Evolutionary conservation across 495 filamentous ascomycete species (phyloP).

Genomic region (Amphirosellinia nigrospora): DNA sequence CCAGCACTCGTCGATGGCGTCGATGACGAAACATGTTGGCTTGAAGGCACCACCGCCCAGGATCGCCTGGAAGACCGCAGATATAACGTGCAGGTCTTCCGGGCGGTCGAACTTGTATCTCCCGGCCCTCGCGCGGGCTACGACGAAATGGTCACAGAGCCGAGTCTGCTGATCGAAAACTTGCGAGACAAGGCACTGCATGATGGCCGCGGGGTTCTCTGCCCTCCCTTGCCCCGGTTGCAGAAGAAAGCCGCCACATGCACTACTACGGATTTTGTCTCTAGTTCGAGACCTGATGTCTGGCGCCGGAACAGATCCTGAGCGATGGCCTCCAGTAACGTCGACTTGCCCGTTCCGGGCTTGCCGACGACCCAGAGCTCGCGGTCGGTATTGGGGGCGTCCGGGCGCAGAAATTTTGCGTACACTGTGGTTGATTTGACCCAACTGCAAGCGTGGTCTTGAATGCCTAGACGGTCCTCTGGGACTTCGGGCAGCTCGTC

Average conservation of each 20-base stretch:
- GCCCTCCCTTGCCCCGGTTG: neutral
- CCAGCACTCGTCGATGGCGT: neutral
- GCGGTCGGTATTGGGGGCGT: neutral
- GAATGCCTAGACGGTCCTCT: neutral
- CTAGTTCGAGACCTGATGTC: neutral
- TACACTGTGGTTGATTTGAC: neutral
- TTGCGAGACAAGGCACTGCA: neutral
- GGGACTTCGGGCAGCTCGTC: neutral
- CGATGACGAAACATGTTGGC: neutral
- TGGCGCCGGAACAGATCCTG: neutral
- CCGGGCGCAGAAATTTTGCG: neutral
- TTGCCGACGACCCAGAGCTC: conserved; percentile 14
- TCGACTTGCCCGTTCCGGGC: conserved; percentile 13
- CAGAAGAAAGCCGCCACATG: neutral
- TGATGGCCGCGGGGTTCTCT: neutral
- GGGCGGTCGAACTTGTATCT: neutral
- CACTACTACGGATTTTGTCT: neutral
- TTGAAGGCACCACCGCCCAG: neutral
- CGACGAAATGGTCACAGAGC: neutral
- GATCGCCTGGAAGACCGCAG: neutral
- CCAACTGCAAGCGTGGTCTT: neutral
- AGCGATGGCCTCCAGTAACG: conserved; percentile 35
- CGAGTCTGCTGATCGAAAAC: neutral
- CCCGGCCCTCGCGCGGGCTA: neutral
- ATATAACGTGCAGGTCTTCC: neutral